Evolutionary conservation across 1,284 basidiomycete species (phyloP), one percentile per base, ranked within the genome.

Genomic region (Ceratobasidium sp.): DNA sequence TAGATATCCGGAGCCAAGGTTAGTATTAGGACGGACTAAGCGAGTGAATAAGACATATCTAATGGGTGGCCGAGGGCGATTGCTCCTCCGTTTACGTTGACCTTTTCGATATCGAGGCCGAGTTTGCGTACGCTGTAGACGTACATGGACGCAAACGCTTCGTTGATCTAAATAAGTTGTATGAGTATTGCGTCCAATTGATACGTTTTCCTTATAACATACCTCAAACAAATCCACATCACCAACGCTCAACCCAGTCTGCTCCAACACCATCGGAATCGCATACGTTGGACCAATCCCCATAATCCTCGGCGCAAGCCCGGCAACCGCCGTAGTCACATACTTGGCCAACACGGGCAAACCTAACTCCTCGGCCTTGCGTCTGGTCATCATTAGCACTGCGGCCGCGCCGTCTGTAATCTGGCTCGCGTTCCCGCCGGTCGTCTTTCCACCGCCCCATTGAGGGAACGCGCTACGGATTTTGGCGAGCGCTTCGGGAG

Each of bases 31-130:
- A 28, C 2, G 56, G 42, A 55, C 28, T 49, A 6, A 69, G 4
- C 13, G 18, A 20, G 46, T 53, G 55, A n/a, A 79, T 77, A 77
- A 81, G 18, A 90, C 93, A 88, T 84, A 94, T 91, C 94, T 90
- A 95, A 84, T n/a, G 94, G 94, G 85, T 95, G 94, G 1, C 95
- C 96, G 15, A 97, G 88, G 13, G 95, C 95, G 81, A 96, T 96
- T 0, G 95, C 96, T 0, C 97, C 96, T 42, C 96, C 96, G 81
- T 95, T 94, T 15, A 96, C 94, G 83, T 97, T 97, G 66, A 97
- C 93, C 87, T 94, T 91, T 70, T 90, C 89, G 42, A 87, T 86
- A 81, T 91, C 88, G n/a, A 98, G 86, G 42, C 89, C 89, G 46
- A 98, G 89, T 82, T 91, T 87, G 80, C 93, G 91, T 63, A 96